Base-by-base conservation (phyloP, 495 filamentous ascomycete species). In the Glarea lozoyensis region DNA sequence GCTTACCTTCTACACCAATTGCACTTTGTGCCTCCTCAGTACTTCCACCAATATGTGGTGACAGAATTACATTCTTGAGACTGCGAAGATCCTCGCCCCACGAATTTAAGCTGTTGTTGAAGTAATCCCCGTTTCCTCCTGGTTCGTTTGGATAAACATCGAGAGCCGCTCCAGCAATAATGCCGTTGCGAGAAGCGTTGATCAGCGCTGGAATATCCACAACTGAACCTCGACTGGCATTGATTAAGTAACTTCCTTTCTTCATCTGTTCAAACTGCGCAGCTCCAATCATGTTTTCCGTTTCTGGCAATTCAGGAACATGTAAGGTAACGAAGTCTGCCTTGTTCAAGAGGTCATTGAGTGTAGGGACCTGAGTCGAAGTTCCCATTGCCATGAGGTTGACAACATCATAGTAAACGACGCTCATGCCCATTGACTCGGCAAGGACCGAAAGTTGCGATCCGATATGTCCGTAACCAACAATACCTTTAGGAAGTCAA, bases 381-480 rank as follows among this genome's bases (percentile, higher is more conserved):
- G 81, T 89, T 32, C 93, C 93, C 55, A 99, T 63, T 18, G 84
- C 82, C 90, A 99, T 97, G 39, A 96, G 67, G 53, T 86, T 92
- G 37, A 93, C 61, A 7, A 93, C 76, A 62, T 99, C 93, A 57
- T 90, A 96, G 68, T 92, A 97, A 50, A 96, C 82, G 46, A 99
- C 92, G 2, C 71, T 78, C 88, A 99, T 95, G 19, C 93, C 90
- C 85, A 99, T 93, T 16, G 90, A 79, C 62, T 99, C 93, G 17
- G 90, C 88, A 39, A 99, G 70, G 27, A 99, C 93, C 1, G 90
- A 96, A 37, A 99, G 70, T 61, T 99, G 93, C 40, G 86, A 90
- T 48, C 93, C 93, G 54, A 99, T 97, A 54, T 99, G 93, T 36
- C 93, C 93, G 58, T 99, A 97, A 15, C 93, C 93, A 45, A 99